Evolutionary conservation across 2,329 filamentous ascomycete genomes (phyloP).

Genomic region (Pyricularia pennisetigena): DNA sequence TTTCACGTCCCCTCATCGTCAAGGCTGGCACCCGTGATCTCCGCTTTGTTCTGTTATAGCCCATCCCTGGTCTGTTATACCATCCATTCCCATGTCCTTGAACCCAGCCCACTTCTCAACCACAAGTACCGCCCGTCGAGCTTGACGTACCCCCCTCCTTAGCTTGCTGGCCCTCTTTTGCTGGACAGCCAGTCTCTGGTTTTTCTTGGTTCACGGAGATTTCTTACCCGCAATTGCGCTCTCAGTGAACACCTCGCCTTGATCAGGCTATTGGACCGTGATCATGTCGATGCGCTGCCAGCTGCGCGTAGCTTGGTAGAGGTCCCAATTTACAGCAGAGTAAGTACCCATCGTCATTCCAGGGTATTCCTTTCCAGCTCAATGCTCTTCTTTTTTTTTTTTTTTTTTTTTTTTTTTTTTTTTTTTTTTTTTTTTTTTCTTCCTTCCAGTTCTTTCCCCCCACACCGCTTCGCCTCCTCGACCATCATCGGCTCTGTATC

Average conservation of each 20-base stretch:
- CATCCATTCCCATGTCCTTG: background rate
- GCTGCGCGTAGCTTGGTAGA: background rate
- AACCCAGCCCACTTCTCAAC: background rate
- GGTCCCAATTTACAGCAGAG: background rate
- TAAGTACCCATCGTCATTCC: background rate
- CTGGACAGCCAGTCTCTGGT: background rate
- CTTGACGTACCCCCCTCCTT: background rate
- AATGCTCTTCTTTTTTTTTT: background rate
- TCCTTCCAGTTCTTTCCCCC: background rate
- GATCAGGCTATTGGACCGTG: background rate
- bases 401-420: background rate
- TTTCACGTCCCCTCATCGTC: background rate
- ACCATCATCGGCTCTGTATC: background rate
- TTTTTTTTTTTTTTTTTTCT: no score
- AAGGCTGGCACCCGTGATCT: background rate
- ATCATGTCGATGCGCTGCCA: background rate
- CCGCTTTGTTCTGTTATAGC: background rate
- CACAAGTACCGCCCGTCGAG: background rate
- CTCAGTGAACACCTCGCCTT: background rate
- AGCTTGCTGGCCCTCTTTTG: background rate
- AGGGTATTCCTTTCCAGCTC: background rate
- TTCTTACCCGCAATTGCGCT: background rate
- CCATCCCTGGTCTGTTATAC: constrained; percentile 1
- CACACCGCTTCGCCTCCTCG: background rate
- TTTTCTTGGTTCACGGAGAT: constrained; percentile 1